Conservation (phyloP, 202 grass and related monocot species). For the Alloteropsis angusta region DNA sequence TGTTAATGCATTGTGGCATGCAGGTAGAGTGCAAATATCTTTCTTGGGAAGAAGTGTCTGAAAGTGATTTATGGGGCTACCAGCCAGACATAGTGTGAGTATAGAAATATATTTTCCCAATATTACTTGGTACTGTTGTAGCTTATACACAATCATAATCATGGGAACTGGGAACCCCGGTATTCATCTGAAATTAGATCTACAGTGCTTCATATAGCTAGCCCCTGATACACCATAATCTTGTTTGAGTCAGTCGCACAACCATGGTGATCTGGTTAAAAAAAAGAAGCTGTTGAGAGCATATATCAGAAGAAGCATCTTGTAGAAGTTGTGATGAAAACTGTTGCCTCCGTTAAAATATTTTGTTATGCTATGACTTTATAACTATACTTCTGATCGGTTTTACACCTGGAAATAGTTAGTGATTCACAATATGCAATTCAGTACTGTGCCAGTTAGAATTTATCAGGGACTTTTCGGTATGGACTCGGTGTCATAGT, state of each 20-base stretch:
- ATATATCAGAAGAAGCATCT: neutral
- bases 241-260: neutral
- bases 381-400: neutral
- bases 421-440: neutral
- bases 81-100: slow-evolving; percentile 67
- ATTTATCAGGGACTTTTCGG: neutral
- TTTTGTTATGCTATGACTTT: neutral
- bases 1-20: neutral
- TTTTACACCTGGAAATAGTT: neutral
- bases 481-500: neutral
- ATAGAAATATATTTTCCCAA: neutral
- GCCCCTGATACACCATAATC: neutral
- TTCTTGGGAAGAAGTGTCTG: slow-evolving; percentile 72
- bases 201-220: neutral
- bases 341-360: neutral
- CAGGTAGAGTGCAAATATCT: slow-evolving; percentile 87
- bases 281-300: neutral
- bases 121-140: neutral
- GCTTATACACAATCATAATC: neutral
- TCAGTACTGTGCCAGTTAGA: neutral
- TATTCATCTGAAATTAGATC: neutral
- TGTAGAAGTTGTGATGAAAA: neutral
- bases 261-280: neutral
- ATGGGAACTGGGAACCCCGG: neutral
- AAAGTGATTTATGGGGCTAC: slow-evolving; percentile 38